Evolutionary conservation across 306 rosid species (phyloP).

Genomic region (Castanea sativa): DNA sequence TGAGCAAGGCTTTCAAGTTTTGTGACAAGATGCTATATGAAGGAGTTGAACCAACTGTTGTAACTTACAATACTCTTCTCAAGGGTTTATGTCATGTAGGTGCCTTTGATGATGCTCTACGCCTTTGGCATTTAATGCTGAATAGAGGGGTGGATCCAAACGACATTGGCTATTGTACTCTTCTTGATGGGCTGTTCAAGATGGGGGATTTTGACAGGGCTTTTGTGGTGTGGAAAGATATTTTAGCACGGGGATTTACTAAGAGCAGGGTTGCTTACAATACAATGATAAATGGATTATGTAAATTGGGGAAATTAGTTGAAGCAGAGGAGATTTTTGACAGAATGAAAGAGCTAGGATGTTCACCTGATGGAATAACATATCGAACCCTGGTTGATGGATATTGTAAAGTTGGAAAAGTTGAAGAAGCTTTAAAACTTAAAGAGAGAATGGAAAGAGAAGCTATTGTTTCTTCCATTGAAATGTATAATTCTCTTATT

Average conservation of each 20-base stretch:
- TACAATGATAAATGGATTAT: slow-evolving; percentile 70
- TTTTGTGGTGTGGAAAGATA: slow-evolving; percentile 59
- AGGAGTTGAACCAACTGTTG: slow-evolving; percentile 53
- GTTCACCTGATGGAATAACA: slow-evolving; percentile 65
- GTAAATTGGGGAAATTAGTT: slow-evolving; percentile 69
- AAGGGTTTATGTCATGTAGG: slow-evolving; percentile 56
- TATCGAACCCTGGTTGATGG: slow-evolving; percentile 68
- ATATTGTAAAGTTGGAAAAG: slow-evolving; percentile 61
- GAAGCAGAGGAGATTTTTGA: slow-evolving; percentile 62
- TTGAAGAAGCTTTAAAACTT: slow-evolving; percentile 60
- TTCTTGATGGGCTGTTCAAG: slow-evolving; percentile 68
- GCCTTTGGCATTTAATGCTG: slow-evolving; percentile 60
- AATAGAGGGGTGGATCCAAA: slow-evolving; percentile 56
- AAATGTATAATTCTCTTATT: slow-evolving; percentile 84
- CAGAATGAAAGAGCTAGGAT: slow-evolving; percentile 78
- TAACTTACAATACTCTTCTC: slow-evolving; percentile 70
- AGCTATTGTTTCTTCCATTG: slow-evolving; percentile 49
- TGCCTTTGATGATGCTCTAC: slow-evolving; percentile 49
- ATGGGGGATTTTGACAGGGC: slow-evolving; percentile 60
- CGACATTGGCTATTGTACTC: slow-evolving; percentile 71
- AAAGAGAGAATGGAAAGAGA: slow-evolving; percentile 59
- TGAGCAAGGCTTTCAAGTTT: slow-evolving; percentile 40
- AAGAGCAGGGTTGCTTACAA: slow-evolving; percentile 58
- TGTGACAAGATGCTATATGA: slow-evolving; percentile 58
- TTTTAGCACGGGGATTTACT: slow-evolving; percentile 51